These are phyloP conservation scores for Nematodospora valgi DNA, from an alignment of 805 yeast species.

Conservation along the genomic window DNA sequence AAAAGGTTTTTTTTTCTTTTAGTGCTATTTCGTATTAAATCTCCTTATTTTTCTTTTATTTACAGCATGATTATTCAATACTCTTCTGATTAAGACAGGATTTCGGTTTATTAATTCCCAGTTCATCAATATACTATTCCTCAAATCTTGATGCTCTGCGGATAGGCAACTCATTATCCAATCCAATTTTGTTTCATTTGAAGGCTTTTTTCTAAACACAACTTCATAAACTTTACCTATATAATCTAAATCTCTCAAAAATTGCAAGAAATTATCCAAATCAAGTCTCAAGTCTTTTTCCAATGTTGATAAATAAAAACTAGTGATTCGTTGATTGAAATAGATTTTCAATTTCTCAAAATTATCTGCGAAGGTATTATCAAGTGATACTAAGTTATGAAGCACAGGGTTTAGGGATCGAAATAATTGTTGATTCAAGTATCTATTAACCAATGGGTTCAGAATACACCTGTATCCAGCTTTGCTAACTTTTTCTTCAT, in stretches of 20 bases:
- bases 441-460: constrained; percentile 7
- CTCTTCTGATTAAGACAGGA: constrained; percentile 7
- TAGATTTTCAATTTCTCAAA: constrained; percentile 16
- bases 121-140: constrained; percentile 12
- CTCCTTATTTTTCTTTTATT: background rate
- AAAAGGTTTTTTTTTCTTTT: too few species aligned
- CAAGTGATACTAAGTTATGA: constrained; percentile 2
- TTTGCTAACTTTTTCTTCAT: constrained; percentile 1
- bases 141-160: constrained; percentile 6
- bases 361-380: constrained; percentile 9
- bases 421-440: constrained; percentile 8
- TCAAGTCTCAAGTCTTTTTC: constrained; percentile 13
- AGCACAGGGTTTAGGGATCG: constrained; percentile 2
- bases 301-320: constrained; percentile 16
- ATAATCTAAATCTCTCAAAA: constrained; percentile 16
- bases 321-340: constrained; percentile 15
- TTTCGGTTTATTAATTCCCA: constrained; percentile 14
- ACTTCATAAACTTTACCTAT: constrained; percentile 13
- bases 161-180: constrained; percentile 19
- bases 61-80: constrained; percentile 7
- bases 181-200: constrained; percentile 14
- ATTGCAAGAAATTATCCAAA: constrained; percentile 9
- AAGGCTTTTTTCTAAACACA: constrained; percentile 14
- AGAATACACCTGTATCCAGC: constrained; percentile 4
- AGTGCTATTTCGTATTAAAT: background rate